Conservation (phyloP, 2,329 filamentous ascomycete species). For the Ophiostoma pallidulum region DNA sequence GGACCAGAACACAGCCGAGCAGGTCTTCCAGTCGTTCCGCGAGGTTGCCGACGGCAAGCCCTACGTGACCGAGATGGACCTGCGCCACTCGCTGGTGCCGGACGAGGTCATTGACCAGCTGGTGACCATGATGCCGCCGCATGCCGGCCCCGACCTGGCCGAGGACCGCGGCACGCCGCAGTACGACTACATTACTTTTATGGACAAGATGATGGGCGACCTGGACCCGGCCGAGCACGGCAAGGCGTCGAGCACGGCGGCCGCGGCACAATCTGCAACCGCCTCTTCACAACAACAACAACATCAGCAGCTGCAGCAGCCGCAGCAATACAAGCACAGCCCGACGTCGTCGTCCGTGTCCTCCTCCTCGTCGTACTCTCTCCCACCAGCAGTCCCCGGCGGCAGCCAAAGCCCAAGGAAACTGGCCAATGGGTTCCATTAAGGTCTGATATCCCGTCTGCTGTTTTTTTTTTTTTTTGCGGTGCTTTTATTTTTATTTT, state of each 20-base stretch:
- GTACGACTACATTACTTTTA: slow-evolving; percentile 95
- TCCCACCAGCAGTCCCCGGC: neutral
- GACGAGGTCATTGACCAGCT: slow-evolving; percentile 96
- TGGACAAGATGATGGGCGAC: slow-evolving; percentile 68
- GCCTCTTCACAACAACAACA: neutral
- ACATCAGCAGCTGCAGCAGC: neutral
- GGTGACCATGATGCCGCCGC: slow-evolving; percentile 73
- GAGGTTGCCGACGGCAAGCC: slow-evolving; percentile 98
- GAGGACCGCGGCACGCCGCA: slow-evolving; percentile 77
- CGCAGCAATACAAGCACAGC: slow-evolving; percentile 6
- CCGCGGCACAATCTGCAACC: slow-evolving; percentile 4
- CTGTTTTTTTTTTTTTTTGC: neutral
- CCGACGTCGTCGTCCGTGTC: slow-evolving; percentile 8
- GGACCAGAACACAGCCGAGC: slow-evolving; percentile 96
- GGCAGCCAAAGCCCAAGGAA: slow-evolving; percentile 11
- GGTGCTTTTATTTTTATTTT: neutral
- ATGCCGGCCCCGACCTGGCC: slow-evolving; percentile 74
- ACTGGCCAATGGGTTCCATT: slow-evolving; percentile 3
- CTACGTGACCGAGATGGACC: slow-evolving; percentile 95
- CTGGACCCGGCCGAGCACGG: slow-evolving; percentile 1
- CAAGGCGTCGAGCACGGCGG: neutral
- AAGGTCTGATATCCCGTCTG: neutral
- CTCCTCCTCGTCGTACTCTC: slow-evolving; percentile 6
- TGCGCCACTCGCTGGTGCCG: slow-evolving; percentile 87
- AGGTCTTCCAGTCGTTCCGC: slow-evolving; percentile 95